Base-by-base conservation (phyloP, 805 yeast genomes). In the Yamadazyma akitaensis region DNA sequence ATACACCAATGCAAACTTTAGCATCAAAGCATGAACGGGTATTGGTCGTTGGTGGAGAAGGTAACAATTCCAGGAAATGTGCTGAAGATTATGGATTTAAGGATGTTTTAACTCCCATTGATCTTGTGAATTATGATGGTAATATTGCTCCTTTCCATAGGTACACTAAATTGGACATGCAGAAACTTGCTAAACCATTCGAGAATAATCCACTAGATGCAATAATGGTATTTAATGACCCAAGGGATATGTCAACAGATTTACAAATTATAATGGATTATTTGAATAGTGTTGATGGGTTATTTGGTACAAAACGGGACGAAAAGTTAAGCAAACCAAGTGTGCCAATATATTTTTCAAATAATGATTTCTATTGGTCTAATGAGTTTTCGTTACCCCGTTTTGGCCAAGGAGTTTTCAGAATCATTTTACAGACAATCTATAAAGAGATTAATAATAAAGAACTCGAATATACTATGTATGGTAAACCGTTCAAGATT, bases 391-490 rank as follows among this genome's bases (percentile, higher is more conserved):
- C 61, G 13, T 65, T 84, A 45, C 88, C 96, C 18, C 75, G 97
- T 46, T 86, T 88, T 58, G 97, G 97, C 6, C 96, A 90, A 67
- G 97, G 97, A 21, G 95, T 92, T 1, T 84, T 87, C 57, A 73
- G 92, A 50, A 75, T 79, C 43, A 67, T 79, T 37, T 65, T 85
- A 4, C 85, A 86, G 57, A 67, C 78, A 3, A 63, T 89, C 37
- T 87, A 86, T 57, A 59, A 63, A 17, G 77, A 76, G 42, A 61
- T 73, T 44, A 82, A 85, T 48, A 66, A 65, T n/a, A 53, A 58
- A 18, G 60, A 63, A 2, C 64, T 90, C 50, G 67, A 76, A 32
- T 77, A 79, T 48, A 70, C 80, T 3, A 76, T 85, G 5, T 68
- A 88, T 53, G 97, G 97, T 10, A 91, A 91, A 60, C 97, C 97